These are phyloP conservation scores for Mortierella polycephala DNA, from an alignment of 371 early-diverging fungal genomes.

Conservation along the genomic window DNA sequence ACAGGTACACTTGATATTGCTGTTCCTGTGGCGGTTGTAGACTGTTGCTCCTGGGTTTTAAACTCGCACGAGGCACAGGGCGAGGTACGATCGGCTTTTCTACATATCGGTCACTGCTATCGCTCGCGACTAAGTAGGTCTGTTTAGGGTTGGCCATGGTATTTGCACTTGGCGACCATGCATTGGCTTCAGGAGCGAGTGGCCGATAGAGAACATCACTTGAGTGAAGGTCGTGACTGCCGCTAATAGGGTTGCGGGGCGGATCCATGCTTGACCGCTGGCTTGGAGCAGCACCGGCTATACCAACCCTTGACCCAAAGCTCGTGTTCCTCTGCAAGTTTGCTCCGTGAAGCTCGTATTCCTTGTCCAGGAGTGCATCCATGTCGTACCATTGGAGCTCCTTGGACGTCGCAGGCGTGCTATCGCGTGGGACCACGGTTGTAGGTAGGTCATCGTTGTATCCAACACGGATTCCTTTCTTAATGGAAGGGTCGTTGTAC, in stretches of 20 bases:
- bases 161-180: slow-evolving; percentile 10
- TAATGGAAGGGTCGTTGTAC: slow-evolving; percentile 9
- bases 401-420: neutral
- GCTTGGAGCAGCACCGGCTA: neutral
- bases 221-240: slow-evolving; percentile 9
- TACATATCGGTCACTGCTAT: slow-evolving; percentile 38
- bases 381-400: slow-evolving; percentile 36
- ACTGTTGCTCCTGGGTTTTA: slow-evolving; percentile 6
- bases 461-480: slow-evolving; percentile 23
- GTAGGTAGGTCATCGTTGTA: slow-evolving; percentile 17
- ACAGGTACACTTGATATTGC: slow-evolving; percentile 3
- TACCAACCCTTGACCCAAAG: slow-evolving; percentile 1
- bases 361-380: slow-evolving; percentile 51
- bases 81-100: slow-evolving; percentile 36
- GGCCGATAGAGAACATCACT: slow-evolving; percentile 40
- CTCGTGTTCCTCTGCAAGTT: slow-evolving; percentile 11
- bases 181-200: slow-evolving; percentile 13
- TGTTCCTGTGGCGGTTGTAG: slow-evolving; percentile 8
- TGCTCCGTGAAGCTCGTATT: slow-evolving; percentile 23
- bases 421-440: neutral
- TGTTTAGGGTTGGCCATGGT: slow-evolving; percentile 9
- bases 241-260: slow-evolving; percentile 12
- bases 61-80: slow-evolving; percentile 36
- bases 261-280: neutral
- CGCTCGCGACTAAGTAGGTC: slow-evolving; percentile 31